A percentile compares a stretch with the other conserved stretches of the same genome.
phyloP scores from a whole-genome alignment of 2,329 filamentous ascomycete genomes.

The Penicillium sp. region DNA sequence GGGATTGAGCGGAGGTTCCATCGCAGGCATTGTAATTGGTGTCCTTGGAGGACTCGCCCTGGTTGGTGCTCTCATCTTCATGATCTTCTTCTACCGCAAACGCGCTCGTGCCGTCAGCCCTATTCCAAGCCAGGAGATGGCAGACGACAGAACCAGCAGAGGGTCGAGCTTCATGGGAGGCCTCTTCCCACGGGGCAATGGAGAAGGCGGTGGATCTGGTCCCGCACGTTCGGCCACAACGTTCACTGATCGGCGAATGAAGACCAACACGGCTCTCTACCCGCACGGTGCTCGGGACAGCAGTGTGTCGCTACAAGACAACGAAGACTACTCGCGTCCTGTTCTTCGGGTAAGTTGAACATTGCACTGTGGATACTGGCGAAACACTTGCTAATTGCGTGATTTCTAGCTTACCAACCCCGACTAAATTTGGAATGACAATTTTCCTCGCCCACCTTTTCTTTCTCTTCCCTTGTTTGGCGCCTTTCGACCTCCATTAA shows the following conservation, averaged over 20 bases:
- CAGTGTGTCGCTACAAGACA: conserved; percentile 48
- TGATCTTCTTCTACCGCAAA: conserved; percentile 40
- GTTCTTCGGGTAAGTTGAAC: conserved; percentile 41
- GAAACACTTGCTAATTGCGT: conserved; percentile 14
- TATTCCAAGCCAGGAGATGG: conserved; percentile 31
- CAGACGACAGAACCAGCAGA: conserved; percentile 34
- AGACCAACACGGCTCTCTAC: conserved; percentile 42
- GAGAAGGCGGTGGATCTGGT: conserved; percentile 7
- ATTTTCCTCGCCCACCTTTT: conserved; percentile 14
- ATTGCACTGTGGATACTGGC: not conserved
- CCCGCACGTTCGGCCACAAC: conserved; percentile 28
- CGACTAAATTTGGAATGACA: conserved; percentile 25
- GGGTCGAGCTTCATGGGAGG: conserved; percentile 36
- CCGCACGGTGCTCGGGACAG: conserved; percentile 43
- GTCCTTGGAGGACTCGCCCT: conserved; percentile 39
- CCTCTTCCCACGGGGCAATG: conserved; percentile 29
- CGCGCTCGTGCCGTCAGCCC: conserved; percentile 32
- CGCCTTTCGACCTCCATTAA: conserved; percentile 23
- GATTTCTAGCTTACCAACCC: conserved; percentile 34
- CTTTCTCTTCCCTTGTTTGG: conserved; percentile 6
- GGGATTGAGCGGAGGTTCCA: conserved; percentile 40
- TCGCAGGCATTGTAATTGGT: conserved; percentile 47
- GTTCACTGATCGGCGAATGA: conserved; percentile 47
- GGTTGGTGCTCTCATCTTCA: conserved; percentile 38
- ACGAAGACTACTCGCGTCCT: conserved; percentile 49